These are phyloP conservation scores for Candida sonorensis DNA, from an alignment of 805 yeast genomes.

Conservation along the genomic window DNA sequence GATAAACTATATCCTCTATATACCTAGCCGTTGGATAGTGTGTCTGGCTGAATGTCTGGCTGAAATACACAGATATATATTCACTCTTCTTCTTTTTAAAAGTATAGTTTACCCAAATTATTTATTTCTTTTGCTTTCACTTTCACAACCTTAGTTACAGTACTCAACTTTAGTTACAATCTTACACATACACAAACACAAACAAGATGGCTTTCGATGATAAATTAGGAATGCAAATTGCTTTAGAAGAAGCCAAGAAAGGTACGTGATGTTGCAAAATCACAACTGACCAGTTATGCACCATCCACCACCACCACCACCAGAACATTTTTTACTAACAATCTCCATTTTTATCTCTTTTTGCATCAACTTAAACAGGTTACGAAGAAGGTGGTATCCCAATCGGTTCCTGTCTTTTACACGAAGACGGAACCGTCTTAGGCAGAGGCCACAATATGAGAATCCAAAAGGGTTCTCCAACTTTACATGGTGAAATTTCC, in stretches of 20 bases:
- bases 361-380: conserved; percentile 30
- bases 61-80: too few relatives aligned
- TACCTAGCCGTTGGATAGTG: too few relatives aligned
- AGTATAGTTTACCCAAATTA: too few relatives aligned
- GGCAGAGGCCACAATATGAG: conserved; percentile 91
- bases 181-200: background rate
- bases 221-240: conserved; percentile 56
- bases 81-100: too few relatives aligned
- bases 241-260: conserved; percentile 62
- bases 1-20: too few relatives aligned
- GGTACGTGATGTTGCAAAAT: conserved; percentile 42
- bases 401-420: conserved; percentile 61
- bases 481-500: conserved; percentile 87
- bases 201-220: conserved; percentile 51
- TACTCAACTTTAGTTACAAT: background rate
- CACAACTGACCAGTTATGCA: too few relatives aligned
- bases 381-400: conserved; percentile 75
- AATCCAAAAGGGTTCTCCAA: conserved; percentile 77
- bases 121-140: too few relatives aligned
- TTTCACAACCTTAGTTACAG: too few relatives aligned
- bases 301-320: too few relatives aligned
- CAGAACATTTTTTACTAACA: too few relatives aligned
- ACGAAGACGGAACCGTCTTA: conserved; percentile 69
- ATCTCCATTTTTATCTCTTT: conserved; percentile 1
- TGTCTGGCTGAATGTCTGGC: too few relatives aligned